Evolutionary conservation across 805 yeast genomes (phyloP).

Genomic region (Hanseniaspora occidentalis): DNA sequence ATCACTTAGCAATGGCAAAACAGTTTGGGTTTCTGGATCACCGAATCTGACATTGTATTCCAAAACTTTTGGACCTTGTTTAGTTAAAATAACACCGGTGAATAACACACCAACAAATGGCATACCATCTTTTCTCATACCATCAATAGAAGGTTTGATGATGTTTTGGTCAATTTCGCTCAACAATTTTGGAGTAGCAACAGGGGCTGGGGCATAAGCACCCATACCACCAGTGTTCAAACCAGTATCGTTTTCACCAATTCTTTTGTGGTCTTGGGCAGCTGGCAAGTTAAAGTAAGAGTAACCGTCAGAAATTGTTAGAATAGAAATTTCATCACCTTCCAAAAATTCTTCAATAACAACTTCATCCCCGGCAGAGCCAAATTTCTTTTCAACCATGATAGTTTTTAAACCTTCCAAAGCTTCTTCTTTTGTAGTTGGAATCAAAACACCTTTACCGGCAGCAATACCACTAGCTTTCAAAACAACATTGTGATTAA

Average conservation of each 20-base stretch:
- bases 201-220: constrained; percentile 96
- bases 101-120: constrained; percentile 95
- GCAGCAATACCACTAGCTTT: constrained; percentile 98
- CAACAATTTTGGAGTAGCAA: constrained; percentile 69
- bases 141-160: constrained; percentile 84
- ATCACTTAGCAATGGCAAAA: constrained; percentile 68
- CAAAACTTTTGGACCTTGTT: constrained; percentile 83
- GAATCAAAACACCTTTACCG: constrained; percentile 96
- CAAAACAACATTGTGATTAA: constrained; percentile 70
- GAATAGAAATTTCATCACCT: constrained; percentile 91
- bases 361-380: constrained; percentile 86
- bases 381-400: constrained; percentile 84
- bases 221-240: constrained; percentile 99
- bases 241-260: constrained; percentile 88
- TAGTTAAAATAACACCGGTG: constrained; percentile 87
- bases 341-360: constrained; percentile 93
- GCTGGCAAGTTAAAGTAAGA: constrained; percentile 84
- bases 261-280: constrained; percentile 96
- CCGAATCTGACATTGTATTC: constrained; percentile 98
- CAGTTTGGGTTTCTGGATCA: constrained; percentile 98
- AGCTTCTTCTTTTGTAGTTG: constrained; percentile 76
- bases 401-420: constrained; percentile 69
- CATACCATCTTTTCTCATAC: constrained; percentile 89
- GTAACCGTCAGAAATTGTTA: constrained; percentile 90
- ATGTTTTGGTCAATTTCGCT: constrained; percentile 59